phyloP scores from a whole-genome alignment of 2,329 filamentous ascomycete genomes.

The Rutstroemia sp. region DNA sequence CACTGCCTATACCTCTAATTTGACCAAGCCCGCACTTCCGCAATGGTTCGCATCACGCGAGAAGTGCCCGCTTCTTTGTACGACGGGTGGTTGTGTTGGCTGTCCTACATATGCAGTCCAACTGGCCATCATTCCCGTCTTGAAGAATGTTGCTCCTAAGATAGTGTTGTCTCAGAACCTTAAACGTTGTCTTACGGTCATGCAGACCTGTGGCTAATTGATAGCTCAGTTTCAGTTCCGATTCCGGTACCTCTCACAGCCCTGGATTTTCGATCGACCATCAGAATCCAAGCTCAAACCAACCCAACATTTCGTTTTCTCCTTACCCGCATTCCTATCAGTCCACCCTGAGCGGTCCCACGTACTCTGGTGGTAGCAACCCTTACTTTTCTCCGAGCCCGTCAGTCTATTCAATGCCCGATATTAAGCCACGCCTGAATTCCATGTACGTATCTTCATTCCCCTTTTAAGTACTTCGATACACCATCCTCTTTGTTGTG shows the following conservation, averaged over 20 bases:
- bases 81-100: conserved; percentile 24
- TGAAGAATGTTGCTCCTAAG: conserved; percentile 10
- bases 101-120: conserved; percentile 24
- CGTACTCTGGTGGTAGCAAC: conserved; percentile 25
- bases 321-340: conserved; percentile 27
- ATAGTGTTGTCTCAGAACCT: conserved; percentile 18
- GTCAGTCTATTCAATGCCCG: conserved; percentile 28
- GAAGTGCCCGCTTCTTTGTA: conserved; percentile 22
- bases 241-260: conserved; percentile 28
- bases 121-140: conserved; percentile 21
- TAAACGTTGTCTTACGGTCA: conserved; percentile 25
- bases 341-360: conserved; percentile 24
- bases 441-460: conserved; percentile 25
- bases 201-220: conserved; percentile 26
- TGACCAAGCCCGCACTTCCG: conserved; percentile 17
- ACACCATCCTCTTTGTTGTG: conserved; percentile 14
- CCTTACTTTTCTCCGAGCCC: conserved; percentile 25
- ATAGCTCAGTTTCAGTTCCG: conserved; percentile 28
- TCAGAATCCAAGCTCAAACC: conserved; percentile 23
- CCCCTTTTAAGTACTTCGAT: conserved; percentile 14
- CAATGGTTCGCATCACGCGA: conserved; percentile 26
- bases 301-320: conserved; percentile 25
- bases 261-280: conserved; percentile 29
- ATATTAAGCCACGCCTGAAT: conserved; percentile 28
- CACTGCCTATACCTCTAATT: conserved; percentile 27